These are phyloP conservation scores for Trametes maxima DNA, from an alignment of 768 basidiomycete species.

Conservation along the genomic window DNA sequence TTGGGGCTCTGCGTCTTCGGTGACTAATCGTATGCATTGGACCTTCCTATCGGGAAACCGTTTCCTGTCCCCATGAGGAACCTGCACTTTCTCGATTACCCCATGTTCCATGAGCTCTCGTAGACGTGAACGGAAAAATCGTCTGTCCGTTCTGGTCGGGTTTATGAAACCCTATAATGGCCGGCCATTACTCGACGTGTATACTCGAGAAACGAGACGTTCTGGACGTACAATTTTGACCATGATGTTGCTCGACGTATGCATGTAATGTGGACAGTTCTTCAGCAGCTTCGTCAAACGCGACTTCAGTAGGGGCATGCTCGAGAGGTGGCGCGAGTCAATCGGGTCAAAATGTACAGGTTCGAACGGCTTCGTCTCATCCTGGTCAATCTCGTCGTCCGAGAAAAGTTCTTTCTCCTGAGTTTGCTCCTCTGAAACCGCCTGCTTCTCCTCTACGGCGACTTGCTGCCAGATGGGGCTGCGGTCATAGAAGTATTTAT, in stretches of 20 bases:
- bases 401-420: constrained; percentile 34
- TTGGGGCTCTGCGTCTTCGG: constrained; percentile 35
- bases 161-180: constrained; percentile 68
- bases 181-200: neutral
- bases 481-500: constrained; percentile 81
- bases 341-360: constrained; percentile 66
- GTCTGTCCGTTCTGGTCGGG: constrained; percentile 76
- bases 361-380: constrained; percentile 25
- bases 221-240: constrained; percentile 62
- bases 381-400: constrained; percentile 29
- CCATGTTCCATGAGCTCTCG: constrained; percentile 74
- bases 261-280: constrained; percentile 67
- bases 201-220: neutral
- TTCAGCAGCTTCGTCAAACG: constrained; percentile 75
- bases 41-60: constrained; percentile 45
- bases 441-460: constrained; percentile 62
- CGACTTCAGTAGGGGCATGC: constrained; percentile 67
- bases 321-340: constrained; percentile 76
- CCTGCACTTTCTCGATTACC: constrained; percentile 71
- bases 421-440: constrained; percentile 42
- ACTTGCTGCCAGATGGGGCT: constrained; percentile 78
- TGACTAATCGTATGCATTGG: constrained; percentile 69
- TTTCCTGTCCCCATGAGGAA: constrained; percentile 59
- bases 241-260: constrained; percentile 77
- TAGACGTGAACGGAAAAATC: constrained; percentile 77